Conservation (phyloP, 2,329 filamentous ascomycete genomes). For the Trichoderma sp. region DNA sequence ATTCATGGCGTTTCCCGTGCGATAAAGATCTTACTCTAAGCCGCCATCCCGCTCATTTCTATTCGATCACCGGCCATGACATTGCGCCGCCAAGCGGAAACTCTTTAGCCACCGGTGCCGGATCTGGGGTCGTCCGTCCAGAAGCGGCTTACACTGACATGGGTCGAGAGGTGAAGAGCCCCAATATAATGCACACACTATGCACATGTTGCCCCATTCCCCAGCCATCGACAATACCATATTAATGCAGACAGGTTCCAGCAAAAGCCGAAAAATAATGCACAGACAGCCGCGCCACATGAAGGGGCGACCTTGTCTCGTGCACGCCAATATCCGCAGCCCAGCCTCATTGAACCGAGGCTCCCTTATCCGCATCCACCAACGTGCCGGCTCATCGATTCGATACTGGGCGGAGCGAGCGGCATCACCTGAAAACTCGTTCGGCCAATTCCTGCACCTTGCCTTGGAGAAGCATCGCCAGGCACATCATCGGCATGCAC, state of each 20-base stretch:
- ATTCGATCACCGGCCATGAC: neutral
- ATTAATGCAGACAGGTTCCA: neutral
- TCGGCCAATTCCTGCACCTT: neutral
- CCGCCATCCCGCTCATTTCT: neutral
- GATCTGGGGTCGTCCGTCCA: neutral
- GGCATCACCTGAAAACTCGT: neutral
- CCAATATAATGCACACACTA: neutral
- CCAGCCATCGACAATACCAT: constrained; percentile 3
- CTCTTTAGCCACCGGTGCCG: neutral
- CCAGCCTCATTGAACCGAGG: neutral
- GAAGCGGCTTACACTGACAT: constrained; percentile 5
- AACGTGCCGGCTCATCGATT: constrained; percentile 12
- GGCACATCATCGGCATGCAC: constrained; percentile 15
- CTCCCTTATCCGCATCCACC: neutral
- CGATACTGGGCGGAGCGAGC: constrained; percentile 14
- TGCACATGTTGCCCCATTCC: neutral
- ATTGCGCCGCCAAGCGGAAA: neutral
- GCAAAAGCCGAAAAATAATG: neutral
- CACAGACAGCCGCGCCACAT: neutral
- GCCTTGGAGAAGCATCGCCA: neutral
- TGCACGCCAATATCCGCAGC: neutral
- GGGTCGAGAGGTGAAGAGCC: neutral
- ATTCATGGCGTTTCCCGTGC: neutral
- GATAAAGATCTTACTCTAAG: neutral
- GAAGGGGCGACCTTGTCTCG: neutral